Base-by-base conservation (phyloP, 1,139 yeast genomes). In the Saccharomyces hybrid region DNA sequence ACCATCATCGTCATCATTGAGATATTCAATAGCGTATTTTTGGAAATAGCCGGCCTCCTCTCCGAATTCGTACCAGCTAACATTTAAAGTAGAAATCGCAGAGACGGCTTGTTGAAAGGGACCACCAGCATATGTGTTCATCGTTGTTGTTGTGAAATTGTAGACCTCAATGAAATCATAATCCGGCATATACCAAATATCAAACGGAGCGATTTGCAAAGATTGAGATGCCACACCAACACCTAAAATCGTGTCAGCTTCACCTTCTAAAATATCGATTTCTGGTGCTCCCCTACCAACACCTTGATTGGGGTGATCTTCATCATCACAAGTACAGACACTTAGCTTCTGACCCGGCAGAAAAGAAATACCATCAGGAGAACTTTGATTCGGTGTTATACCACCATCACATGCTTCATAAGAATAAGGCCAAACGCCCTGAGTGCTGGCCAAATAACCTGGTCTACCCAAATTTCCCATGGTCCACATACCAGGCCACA, bases 401-500 rank as follows among this genome's bases (percentile, higher is more conserved):
- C 96, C 96, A 5, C 88, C 88, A 75, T 88, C 96, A 73, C 96
- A 88, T 20, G 79, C 71, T 46, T 83, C 81, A 67, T 88, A 88
- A 14, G 89, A 76, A 64, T 88, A 88, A 2, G 96, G 96, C 96
- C 96, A 88, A 13, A 86, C 84, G 47, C 96, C 96, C 47, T 87
- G 93, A 3, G 95, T 80, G 6, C 88, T 71, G 3, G 91, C 90
- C 67, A 82, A 68, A 67, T 79, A 88, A 11, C 96, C 96, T 0
- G 96, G 89, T 61, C 96, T 78, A 31, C 87, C 96, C 56, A 88
- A 73, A 64, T 88, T 88, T 50, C 96, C 96, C 78, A 88, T 76
- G 1, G 93, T 78, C 96, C 96, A 88, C 54, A 87, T 67, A 71
- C 95, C 96, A 0, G 96, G 96, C 96, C 96, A 88, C 55, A 88